Conservation (phyloP, 345 rosid species). For the Viola odorata region DNA sequence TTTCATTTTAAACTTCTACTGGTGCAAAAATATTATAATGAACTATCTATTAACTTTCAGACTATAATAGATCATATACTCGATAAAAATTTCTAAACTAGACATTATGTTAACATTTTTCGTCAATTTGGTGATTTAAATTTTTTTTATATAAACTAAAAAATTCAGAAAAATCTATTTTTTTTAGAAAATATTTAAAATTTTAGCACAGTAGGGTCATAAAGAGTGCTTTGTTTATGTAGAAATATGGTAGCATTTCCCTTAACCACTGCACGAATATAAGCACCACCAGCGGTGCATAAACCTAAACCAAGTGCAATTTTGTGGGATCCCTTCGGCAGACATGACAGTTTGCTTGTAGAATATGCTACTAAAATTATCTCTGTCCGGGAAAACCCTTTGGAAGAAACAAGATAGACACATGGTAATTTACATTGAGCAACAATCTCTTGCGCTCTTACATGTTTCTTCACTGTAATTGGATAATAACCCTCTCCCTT, state of each 20-base stretch:
- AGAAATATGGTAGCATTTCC: slow-evolving; percentile 94
- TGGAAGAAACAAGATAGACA: slow-evolving; percentile 86
- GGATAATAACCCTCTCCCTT: slow-evolving; percentile 97
- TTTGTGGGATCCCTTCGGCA: slow-evolving; percentile 88
- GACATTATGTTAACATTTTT: too few species aligned
- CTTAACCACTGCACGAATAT: slow-evolving; percentile 97
- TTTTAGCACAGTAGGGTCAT: too few species aligned
- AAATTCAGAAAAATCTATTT: too few species aligned
- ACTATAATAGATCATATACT: too few species aligned
- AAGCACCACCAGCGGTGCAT: slow-evolving; percentile 96
- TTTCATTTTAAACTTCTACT: too few species aligned
- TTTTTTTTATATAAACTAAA: too few species aligned
- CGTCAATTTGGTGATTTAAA: too few species aligned
- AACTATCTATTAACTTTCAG: too few species aligned
- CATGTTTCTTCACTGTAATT: slow-evolving; percentile 90
- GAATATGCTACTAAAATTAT: slow-evolving; percentile 88
- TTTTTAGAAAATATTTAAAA: too few species aligned
- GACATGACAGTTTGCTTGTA: slow-evolving; percentile 92
- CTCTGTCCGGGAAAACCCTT: slow-evolving; percentile 96
- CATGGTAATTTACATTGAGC: slow-evolving; percentile 80
- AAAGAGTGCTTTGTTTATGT: too few species aligned
- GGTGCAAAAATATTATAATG: too few species aligned
- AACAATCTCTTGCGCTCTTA: slow-evolving; percentile 95
- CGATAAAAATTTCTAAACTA: too few species aligned
- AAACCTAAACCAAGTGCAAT: slow-evolving; percentile 90